Evolutionary conservation across 495 filamentous ascomycete species (phyloP).

Genomic region (Venustampulla echinocandica): DNA sequence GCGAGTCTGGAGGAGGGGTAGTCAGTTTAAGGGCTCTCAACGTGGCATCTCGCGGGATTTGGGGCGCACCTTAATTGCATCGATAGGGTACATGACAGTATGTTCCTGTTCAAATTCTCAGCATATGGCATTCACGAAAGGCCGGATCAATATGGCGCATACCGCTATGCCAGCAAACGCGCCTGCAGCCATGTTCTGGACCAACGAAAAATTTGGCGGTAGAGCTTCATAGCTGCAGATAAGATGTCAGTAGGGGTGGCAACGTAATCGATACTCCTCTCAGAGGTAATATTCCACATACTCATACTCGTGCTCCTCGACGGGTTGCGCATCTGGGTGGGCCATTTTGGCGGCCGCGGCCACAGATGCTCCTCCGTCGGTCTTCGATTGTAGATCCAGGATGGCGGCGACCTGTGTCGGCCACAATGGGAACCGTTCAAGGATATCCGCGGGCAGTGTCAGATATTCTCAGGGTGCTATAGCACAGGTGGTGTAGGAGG

Average conservation of each 20-base stretch:
- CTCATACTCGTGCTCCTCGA: conserved; percentile 52
- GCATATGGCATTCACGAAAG: not conserved
- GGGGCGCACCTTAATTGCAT: conserved; percentile 83
- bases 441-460: not conserved
- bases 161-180: conserved; percentile 97
- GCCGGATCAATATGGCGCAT: conserved; percentile 27
- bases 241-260: conserved; percentile 16
- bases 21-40: conserved; percentile 18
- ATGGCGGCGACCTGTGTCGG: conserved; percentile 28
- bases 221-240: conserved; percentile 46
- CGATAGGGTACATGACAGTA: conserved; percentile 97
- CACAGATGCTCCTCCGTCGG: conserved; percentile 42
- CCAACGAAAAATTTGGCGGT: conserved; percentile 50
- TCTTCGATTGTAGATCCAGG: conserved; percentile 46
- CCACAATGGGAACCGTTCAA: not conserved
- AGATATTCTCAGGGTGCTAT: not conserved
- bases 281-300: conserved; percentile 11
- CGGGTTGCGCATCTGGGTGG: conserved; percentile 46
- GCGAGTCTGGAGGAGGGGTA: conserved; percentile 65
- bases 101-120: conserved; percentile 47
- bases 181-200: conserved; percentile 82
- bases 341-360: conserved; percentile 48
- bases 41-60: not conserved
- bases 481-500: not conserved
- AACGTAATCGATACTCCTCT: not conserved